Percentiles rank a stretch among this genome's conserved stretches.
These are phyloP conservation scores for Gastrolobium bilobum DNA, from an alignment of 306 rosid species.

Conservation along the genomic window DNA sequence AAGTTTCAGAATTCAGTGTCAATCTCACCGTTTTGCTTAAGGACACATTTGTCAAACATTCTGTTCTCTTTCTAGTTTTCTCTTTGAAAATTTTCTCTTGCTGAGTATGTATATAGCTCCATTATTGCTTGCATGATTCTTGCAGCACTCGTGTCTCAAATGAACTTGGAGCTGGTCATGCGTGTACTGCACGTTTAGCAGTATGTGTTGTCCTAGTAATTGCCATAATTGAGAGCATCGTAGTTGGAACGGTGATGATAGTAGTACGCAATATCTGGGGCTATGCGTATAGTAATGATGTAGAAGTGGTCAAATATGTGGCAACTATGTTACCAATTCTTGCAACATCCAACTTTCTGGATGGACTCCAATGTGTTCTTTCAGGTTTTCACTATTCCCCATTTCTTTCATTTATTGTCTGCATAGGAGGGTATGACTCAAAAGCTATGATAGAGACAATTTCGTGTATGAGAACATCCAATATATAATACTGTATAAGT, in stretches of 20 bases:
- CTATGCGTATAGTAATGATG: constrained; percentile 68
- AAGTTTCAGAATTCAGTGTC: constrained; percentile 33
- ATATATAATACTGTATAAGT: neutral
- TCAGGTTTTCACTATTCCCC: constrained; percentile 58
- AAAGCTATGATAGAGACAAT: neutral
- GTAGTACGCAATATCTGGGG: constrained; percentile 80
- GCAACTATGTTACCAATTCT: constrained; percentile 77
- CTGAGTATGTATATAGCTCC: neutral
- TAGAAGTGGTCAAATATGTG: constrained; percentile 67
- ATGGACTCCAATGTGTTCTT: constrained; percentile 81
- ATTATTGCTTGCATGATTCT: constrained; percentile 16
- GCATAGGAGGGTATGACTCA: neutral
- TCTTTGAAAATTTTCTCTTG: neutral
- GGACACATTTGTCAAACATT: neutral
- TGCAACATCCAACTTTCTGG: constrained; percentile 71
- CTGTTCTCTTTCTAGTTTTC: neutral
- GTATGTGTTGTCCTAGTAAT: constrained; percentile 48
- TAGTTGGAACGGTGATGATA: constrained; percentile 62
- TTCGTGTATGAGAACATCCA: neutral
- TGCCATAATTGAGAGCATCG: constrained; percentile 41
- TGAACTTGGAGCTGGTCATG: constrained; percentile 59
- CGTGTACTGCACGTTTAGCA: constrained; percentile 49
- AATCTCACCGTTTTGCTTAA: neutral
- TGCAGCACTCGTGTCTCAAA: constrained; percentile 65
- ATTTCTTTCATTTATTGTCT: neutral